A percentile compares a stretch with the other conserved stretches of the same genome.
Conservation (phyloP, 148 eudicot genomes). For the Camellia lanceoleosa region DNA sequence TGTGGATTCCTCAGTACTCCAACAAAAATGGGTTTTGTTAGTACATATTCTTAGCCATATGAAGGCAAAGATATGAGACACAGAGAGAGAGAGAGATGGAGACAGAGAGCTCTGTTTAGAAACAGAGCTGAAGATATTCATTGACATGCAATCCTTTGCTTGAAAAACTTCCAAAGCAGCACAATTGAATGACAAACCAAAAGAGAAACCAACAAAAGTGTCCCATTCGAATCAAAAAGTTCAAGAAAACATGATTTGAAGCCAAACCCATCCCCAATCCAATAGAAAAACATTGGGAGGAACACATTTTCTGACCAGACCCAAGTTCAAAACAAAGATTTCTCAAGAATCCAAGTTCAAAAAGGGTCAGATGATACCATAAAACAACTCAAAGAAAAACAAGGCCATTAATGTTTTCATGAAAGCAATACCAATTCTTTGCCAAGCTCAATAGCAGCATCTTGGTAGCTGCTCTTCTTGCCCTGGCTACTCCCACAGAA, state of each 20-base stretch:
- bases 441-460: slow-evolving; percentile 96
- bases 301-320: background rate
- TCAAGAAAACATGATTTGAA: background rate
- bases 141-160: background rate
- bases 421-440: slow-evolving; percentile 65
- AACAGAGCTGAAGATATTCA: slow-evolving; percentile 8
- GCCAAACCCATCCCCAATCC: slow-evolving; percentile 15
- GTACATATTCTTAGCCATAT: background rate
- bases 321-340: slow-evolving; percentile 11
- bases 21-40: background rate
- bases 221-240: slow-evolving; percentile 5
- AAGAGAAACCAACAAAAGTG: background rate
- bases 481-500: slow-evolving; percentile 99
- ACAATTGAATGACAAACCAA: background rate
- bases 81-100: background rate
- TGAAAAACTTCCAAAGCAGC: background rate
- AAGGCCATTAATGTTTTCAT: background rate
- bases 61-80: background rate
- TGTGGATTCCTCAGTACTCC: background rate
- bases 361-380: background rate
- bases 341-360: slow-evolving; percentile 2
- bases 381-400: background rate
- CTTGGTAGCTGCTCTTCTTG: slow-evolving; percentile 89
- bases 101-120: background rate
- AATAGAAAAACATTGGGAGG: background rate